Percentiles rank a stretch among this genome's conserved stretches.
These are phyloP conservation scores for Exophiala aquamarina DNA, from an alignment of 2,329 filamentous ascomycete species.

Conservation along the genomic window DNA sequence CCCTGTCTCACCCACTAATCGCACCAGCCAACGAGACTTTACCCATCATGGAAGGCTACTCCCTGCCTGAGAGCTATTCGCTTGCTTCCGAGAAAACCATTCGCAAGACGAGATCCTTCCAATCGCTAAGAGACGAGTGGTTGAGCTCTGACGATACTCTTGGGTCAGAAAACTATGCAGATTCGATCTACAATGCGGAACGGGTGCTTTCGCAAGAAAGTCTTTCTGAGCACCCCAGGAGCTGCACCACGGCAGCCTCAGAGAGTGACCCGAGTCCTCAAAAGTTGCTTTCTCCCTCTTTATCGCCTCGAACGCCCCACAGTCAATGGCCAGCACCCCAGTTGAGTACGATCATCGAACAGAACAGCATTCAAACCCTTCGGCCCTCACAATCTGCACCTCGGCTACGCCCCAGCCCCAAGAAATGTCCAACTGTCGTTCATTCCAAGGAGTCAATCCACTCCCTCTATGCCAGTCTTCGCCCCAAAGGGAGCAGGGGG, in stretches of 20 bases:
- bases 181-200: conserved; percentile 40
- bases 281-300: conserved; percentile 26
- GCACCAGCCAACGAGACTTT: no score
- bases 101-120: conserved; percentile 25
- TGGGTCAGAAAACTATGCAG: conserved; percentile 33
- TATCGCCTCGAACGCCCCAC: conserved; percentile 27
- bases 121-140: conserved; percentile 13
- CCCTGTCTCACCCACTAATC: no score
- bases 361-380: conserved; percentile 27
- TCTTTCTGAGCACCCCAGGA: neutral
- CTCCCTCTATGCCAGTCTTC: conserved; percentile 5
- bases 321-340: conserved; percentile 26
- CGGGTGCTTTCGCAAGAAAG: conserved; percentile 33
- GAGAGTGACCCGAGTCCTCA: conserved; percentile 7
- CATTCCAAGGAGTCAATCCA: conserved; percentile 4
- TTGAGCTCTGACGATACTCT: conserved; percentile 34
- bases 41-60: no score
- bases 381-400: conserved; percentile 19
- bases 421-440: conserved; percentile 3
- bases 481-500: neutral
- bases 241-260: neutral
- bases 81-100: conserved; percentile 2
- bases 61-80: conserved; percentile 6
- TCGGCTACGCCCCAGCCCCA: conserved; percentile 6
- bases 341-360: conserved; percentile 33